Conservation (phyloP, 306 rosid genomes). For the apple (Malus domestica) region ASM211411v1 NC_041796.1:6121001-6121500, state of each 20-base stretch:
- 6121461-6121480: too few relatives aligned
- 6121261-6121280: background rate
- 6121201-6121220: conserved; percentile 41
- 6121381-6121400: background rate
- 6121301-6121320: background rate
- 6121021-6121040: background rate
- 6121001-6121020: background rate
- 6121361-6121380: background rate
- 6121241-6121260: conserved; percentile 16
- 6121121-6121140: background rate
- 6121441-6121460: background rate
- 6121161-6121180: background rate
- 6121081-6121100: background rate
- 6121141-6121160: background rate
- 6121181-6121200: background rate
- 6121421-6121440: background rate
- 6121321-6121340: background rate
- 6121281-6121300: background rate
- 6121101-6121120: background rate
- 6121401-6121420: background rate
- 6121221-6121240: conserved; percentile 6
- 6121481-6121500: background rate
- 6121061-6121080: background rate
- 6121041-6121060: too few relatives aligned
- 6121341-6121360: background rate